phyloP scores from a whole-genome alignment of 2,329 filamentous ascomycete species.

The Colletotrichum plurivorum region DNA sequence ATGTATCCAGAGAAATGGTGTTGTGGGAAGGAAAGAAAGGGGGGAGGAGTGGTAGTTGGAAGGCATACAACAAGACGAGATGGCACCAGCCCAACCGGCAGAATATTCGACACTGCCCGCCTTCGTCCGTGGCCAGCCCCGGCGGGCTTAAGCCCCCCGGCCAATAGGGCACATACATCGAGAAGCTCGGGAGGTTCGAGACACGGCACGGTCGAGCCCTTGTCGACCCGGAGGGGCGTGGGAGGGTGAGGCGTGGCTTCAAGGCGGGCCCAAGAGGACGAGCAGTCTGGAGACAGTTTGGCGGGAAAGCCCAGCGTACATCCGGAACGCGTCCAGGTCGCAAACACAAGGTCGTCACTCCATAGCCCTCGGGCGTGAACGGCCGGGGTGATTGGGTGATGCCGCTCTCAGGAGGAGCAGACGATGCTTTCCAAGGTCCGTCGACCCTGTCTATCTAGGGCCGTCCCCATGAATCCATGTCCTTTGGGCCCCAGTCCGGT shows the following conservation, averaged over 20 bases:
- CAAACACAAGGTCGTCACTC: conserved; percentile 33
- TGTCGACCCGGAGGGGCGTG: not conserved
- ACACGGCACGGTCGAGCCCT: conserved; percentile 23
- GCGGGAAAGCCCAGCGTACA: conserved; percentile 21
- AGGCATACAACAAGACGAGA: conserved; percentile 14
- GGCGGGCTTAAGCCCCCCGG: conserved; percentile 31
- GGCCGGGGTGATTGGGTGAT: conserved; percentile 25
- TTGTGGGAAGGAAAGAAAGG: conserved; percentile 33
- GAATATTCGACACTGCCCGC: conserved; percentile 39
- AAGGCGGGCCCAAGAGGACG: conserved; percentile 17
- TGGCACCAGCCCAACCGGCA: conserved; percentile 35
- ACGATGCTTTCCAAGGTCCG: conserved; percentile 20
- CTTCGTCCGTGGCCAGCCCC: conserved; percentile 36
- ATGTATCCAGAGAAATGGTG: conserved; percentile 33
- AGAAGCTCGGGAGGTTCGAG: conserved; percentile 22
- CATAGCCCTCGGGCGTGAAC: conserved; percentile 6
- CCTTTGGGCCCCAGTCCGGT: conserved; percentile 9
- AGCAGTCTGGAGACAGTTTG: conserved; percentile 14
- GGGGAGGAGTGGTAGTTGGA: conserved; percentile 16
- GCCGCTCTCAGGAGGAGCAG: conserved; percentile 22
- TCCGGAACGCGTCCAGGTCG: conserved; percentile 25
- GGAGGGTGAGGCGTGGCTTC: conserved; percentile 32
- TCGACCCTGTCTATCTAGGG: conserved; percentile 11
- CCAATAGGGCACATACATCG: conserved; percentile 36
- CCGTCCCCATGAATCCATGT: conserved; percentile 17